Evolutionary conservation across 192 early-diverging fungal genomes (phyloP), one percentile per base, ranked within the genome.

Genomic region (Coemansia sp.): DNA sequence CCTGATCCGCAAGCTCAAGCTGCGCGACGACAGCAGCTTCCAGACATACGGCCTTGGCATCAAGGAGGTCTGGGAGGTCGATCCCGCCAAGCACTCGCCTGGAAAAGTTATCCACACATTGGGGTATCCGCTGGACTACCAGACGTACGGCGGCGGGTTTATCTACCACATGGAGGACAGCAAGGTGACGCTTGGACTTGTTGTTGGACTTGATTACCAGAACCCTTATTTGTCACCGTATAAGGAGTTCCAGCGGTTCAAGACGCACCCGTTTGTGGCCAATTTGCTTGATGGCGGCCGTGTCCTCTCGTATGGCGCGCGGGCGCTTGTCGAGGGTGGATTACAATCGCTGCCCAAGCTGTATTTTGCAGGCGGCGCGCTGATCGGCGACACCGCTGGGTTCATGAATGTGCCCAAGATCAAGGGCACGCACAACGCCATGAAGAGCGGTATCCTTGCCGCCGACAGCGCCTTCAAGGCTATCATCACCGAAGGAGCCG

Each of bases 361-460:
- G 30, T 84, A 86, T 48, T 94, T 97, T 83, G 94, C 95, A 21
- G 97, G 97, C 58, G 95, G 94, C 26, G 94, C 95, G 35, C 82
- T 99, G 45, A 92, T 99, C 63, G 97, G 97, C 34, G 93, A 92
- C 72, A 90, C 95, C 2, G 97, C 97, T 46, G 95, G 97, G 2
- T 95, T 97, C 79, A 63, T 99, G 64, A 99, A 99, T 71, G 86
- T 99, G 60, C 92, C 94, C 59, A 99, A 99, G 82, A 98, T 99
- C 71, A 99, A 99, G 83, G 97, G 97, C 39, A 99, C 95, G 0
- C 97, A 99, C 83, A 99, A 92, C n/a, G 94, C 97, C 46, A 97
- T 99, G 95, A 95, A 95, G 81, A 94, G 92, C 23, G 95, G 95
- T 33, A 97, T 99, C 82, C 73, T 99, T 57, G 97, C 95, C 33